Conservation (phyloP, 108 stramenopile genomes). For the Cyclotella choctawhatcheeana region DNA sequence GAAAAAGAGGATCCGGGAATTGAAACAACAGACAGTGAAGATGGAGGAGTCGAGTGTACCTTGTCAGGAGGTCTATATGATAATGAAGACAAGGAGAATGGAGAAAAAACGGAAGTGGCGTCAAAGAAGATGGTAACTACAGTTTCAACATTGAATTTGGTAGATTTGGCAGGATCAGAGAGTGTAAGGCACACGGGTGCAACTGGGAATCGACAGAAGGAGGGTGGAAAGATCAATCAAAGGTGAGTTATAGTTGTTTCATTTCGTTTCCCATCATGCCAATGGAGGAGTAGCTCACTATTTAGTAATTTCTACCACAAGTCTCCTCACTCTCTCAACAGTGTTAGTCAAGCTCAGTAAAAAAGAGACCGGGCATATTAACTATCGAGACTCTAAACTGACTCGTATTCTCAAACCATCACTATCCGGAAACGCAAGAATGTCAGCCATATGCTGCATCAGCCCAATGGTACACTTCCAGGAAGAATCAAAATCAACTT, state of each 20-base stretch:
- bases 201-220: slow-evolving; percentile 77
- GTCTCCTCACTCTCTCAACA: slow-evolving; percentile 97
- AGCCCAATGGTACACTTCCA: slow-evolving; percentile 97
- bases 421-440: slow-evolving; percentile 85
- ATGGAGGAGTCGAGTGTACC: slow-evolving; percentile 34
- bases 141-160: slow-evolving; percentile 47
- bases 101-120: slow-evolving; percentile 56
- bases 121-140: slow-evolving; percentile 40
- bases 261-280: not conserved
- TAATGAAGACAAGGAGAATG: slow-evolving; percentile 61
- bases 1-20: slow-evolving; percentile 34
- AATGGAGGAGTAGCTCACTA: not conserved
- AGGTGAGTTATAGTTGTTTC: slow-evolving; percentile 44
- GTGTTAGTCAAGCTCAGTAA: slow-evolving; percentile 97
- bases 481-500: slow-evolving; percentile 98
- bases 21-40: slow-evolving; percentile 21
- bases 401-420: slow-evolving; percentile 98
- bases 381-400: slow-evolving; percentile 98
- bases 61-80: slow-evolving; percentile 28
- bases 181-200: slow-evolving; percentile 59
- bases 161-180: slow-evolving; percentile 68
- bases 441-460: slow-evolving; percentile 88
- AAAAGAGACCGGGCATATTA: slow-evolving; percentile 90
- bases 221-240: slow-evolving; percentile 98
- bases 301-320: slow-evolving; percentile 24